A percentile compares a stretch with the other conserved stretches of the same genome.
Conservation (phyloP, 139 green algal genomes). For the Tetraselmis chui region DNA sequence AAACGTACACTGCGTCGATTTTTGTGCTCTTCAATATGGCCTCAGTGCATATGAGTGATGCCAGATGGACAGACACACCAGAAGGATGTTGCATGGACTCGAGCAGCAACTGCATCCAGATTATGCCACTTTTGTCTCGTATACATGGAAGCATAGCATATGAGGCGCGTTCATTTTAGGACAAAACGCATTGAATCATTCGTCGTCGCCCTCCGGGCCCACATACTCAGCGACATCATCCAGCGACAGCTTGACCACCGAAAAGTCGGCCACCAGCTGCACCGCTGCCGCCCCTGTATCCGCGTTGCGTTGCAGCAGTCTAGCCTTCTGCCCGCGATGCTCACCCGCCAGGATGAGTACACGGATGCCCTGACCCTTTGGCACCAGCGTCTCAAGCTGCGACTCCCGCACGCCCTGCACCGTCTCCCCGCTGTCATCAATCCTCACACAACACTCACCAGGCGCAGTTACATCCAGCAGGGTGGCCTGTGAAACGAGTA, state of each 20-base stretch:
- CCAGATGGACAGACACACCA: no score
- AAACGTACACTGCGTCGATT: no score
- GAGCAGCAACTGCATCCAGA: no score
- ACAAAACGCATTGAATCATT: no score
- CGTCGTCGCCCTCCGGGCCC: constrained; percentile 12
- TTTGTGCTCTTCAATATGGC: no score
- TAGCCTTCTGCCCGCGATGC: constrained; percentile 39
- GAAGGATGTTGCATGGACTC: no score
- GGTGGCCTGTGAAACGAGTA: constrained; percentile 10
- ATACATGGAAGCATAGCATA: no score
- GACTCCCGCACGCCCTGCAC: constrained; percentile 43
- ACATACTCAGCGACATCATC: constrained; percentile 59
- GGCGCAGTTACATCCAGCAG: constrained; percentile 62
- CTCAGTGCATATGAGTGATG: no score
- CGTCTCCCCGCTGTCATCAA: constrained; percentile 44
- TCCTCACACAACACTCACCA: constrained; percentile 42
- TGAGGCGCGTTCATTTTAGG: no score
- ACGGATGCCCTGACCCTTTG: constrained; percentile 39
- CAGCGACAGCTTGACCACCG: constrained; percentile 54
- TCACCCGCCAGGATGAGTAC: constrained; percentile 58
- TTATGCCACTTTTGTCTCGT: no score
- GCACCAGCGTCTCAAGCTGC: constrained; percentile 72
- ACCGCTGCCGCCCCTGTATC: constrained; percentile 47
- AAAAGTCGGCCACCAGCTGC: constrained; percentile 54
- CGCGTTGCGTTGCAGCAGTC: constrained; percentile 42